phyloP scores from a whole-genome alignment of 768 basidiomycete species.

The Obba rivulosa region DNA sequence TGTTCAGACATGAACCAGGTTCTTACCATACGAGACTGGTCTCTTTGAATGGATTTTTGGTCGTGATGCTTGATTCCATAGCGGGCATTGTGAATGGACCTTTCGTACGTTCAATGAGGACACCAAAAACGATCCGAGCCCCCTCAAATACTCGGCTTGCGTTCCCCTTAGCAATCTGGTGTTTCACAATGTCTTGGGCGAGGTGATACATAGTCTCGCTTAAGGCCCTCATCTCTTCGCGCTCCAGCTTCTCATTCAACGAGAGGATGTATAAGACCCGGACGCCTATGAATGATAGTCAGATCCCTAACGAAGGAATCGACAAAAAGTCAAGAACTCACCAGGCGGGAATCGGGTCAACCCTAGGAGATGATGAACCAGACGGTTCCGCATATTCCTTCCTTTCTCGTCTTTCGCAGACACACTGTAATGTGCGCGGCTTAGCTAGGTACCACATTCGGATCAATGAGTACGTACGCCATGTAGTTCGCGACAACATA shows the following conservation, averaged over 20 bases:
- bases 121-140: background rate
- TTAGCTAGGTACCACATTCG: background rate
- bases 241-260: background rate
- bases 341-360: slow-evolving; percentile 4
- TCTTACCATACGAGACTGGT: background rate
- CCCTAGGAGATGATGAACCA: background rate
- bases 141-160: background rate
- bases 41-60: too few species aligned
- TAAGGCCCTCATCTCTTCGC: background rate
- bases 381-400: background rate
- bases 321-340: background rate
- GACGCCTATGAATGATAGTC: background rate
- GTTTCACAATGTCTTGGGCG: background rate
- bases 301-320: background rate
- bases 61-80: background rate
- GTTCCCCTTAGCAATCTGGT: background rate
- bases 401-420: background rate
- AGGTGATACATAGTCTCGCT: slow-evolving; percentile 4
- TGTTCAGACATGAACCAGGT: background rate
- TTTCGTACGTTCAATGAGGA: slow-evolving; percentile 3
- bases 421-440: background rate
- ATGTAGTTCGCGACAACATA: slow-evolving; percentile 21
- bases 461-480: slow-evolving; percentile 1
- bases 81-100: background rate
- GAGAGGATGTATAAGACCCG: slow-evolving; percentile 1